A percentile compares a stretch with the other conserved stretches of the same genome.
phyloP scores from a whole-genome alignment of 192 early-diverging fungal species.

The Entophlyctis luteolus region DNA sequence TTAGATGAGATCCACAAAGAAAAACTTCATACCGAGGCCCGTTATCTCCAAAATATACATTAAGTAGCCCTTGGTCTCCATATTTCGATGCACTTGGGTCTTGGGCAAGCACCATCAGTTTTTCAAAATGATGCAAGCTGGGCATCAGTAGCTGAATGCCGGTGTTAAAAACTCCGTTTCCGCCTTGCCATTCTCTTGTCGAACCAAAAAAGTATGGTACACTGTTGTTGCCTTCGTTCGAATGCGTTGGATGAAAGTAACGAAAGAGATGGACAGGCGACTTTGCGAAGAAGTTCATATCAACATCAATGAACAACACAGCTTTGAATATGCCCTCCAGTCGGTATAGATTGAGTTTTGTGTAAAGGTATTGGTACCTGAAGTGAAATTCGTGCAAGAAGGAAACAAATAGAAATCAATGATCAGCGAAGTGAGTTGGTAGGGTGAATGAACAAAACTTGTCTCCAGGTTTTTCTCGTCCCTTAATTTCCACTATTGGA shows the following conservation, averaged over 20 bases:
- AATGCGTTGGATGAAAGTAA: not conserved
- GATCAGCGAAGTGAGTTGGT: not conserved
- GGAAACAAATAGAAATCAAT: not conserved
- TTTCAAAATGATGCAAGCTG: not conserved
- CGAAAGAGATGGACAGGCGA: not conserved
- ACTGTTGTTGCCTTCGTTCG: not conserved
- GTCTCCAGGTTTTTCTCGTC: constrained; percentile 16
- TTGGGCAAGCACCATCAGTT: not conserved
- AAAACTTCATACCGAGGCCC: not conserved
- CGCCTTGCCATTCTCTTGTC: constrained; percentile 11
- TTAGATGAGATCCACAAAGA: no score
- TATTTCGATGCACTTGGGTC: not conserved
- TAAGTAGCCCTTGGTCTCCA: constrained; percentile 15
- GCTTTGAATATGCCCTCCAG: constrained; percentile 10
- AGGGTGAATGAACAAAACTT: not conserved
- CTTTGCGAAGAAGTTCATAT: not conserved
- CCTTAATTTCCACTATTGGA: constrained; percentile 7
- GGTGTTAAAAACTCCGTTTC: constrained; percentile 17
- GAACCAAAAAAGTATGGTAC: constrained; percentile 9
- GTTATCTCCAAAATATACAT: not conserved
- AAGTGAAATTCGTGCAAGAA: not conserved
- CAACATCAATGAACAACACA: constrained; percentile 12
- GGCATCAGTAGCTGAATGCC: constrained; percentile 13
- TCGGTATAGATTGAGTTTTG: constrained; percentile 20
- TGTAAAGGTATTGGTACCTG: constrained; percentile 5